phyloP scores from a whole-genome alignment of 202 grass and related monocot species.

The Panicum hallii region DNA sequence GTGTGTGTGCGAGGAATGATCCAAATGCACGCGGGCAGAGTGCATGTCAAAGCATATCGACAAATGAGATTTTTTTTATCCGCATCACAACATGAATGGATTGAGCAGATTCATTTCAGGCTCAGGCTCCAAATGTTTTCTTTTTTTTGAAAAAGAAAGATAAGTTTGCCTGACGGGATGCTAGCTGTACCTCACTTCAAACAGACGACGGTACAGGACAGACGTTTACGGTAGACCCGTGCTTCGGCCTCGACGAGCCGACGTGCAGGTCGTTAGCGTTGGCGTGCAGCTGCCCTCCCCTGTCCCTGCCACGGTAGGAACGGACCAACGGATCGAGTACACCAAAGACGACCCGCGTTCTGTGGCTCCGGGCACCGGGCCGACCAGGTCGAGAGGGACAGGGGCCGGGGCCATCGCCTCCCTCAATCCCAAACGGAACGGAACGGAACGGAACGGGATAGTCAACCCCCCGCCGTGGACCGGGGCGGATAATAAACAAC shows the following conservation, averaged over 20 bases:
- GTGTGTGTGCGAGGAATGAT: no score
- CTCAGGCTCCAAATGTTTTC: no score
- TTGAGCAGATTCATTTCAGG: no score
- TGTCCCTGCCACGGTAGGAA: constrained; percentile 7
- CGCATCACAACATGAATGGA: no score
- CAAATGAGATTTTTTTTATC: no score
- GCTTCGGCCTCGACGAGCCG: neutral
- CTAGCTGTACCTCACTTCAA: no score
- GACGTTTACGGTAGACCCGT: no score
- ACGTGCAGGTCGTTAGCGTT: neutral
- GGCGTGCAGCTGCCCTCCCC: neutral
- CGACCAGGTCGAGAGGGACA: neutral
- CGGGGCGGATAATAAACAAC: constrained; percentile 46
- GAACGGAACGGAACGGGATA: constrained; percentile 37
- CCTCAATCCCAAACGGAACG: constrained; percentile 13
- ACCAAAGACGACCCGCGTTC: constrained; percentile 28
- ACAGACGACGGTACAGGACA: no score
- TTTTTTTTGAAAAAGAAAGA: no score
- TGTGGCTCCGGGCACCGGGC: neutral
- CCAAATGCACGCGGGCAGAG: no score
- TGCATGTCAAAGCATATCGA: no score
- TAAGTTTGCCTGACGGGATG: neutral
- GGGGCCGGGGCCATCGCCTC: neutral
- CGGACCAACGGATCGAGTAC: neutral
- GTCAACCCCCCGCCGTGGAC: constrained; percentile 57